phyloP scores from a whole-genome alignment of 192 early-diverging fungal genomes.

The Backusella psychrophila region DNA sequence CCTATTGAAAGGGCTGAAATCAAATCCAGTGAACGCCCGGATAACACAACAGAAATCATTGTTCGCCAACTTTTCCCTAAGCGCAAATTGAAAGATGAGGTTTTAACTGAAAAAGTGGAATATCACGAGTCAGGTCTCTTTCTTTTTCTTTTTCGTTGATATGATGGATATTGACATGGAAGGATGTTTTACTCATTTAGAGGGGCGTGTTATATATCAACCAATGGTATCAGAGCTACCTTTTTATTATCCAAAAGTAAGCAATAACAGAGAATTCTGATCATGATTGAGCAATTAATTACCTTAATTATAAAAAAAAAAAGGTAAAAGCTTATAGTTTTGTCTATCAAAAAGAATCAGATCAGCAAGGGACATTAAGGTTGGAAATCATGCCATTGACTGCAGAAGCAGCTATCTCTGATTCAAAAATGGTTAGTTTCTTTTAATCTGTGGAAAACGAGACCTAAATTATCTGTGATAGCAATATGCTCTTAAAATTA shows the following conservation, averaged over 20 bases:
- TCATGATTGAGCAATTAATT: neutral
- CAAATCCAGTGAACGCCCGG: neutral
- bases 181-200: neutral
- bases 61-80: slow-evolving; percentile 43
- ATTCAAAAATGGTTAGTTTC: slow-evolving; percentile 28
- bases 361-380: slow-evolving; percentile 12
- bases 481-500: slow-evolving; percentile 56
- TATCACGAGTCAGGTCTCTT: slow-evolving; percentile 22
- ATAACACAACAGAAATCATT: slow-evolving; percentile 28
- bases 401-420: neutral
- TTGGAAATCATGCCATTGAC: slow-evolving; percentile 26
- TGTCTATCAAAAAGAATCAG: slow-evolving; percentile 17
- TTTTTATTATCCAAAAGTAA: slow-evolving; percentile 52
- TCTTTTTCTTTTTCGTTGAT: neutral
- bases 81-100: slow-evolving; percentile 43
- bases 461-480: slow-evolving; percentile 11
- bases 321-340: slow-evolving; percentile 32
- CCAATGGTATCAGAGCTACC: slow-evolving; percentile 30
- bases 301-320: neutral
- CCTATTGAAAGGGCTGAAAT: slow-evolving; percentile 56
- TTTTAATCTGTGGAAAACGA: neutral
- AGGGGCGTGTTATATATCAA: slow-evolving; percentile 19
- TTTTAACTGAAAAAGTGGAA: slow-evolving; percentile 42
- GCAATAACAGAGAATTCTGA: neutral
- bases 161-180: neutral